A percentile compares a stretch with the other conserved stretches of the same genome.
These are phyloP conservation scores for Heliamphora pulchella DNA, from an alignment of 179 eudicot species.

Conservation along the genomic window DNA sequence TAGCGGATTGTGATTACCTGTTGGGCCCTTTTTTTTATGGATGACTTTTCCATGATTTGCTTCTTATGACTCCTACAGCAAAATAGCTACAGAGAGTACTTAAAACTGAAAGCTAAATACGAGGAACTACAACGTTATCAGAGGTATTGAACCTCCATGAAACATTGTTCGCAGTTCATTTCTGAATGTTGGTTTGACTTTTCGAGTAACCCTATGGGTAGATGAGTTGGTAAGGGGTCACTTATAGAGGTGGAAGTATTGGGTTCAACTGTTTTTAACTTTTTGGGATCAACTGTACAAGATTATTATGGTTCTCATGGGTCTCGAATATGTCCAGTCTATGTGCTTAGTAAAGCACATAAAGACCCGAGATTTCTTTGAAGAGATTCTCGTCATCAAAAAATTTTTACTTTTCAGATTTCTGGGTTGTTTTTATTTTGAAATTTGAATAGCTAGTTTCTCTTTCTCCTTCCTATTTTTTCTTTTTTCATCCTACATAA, in stretches of 20 bases:
- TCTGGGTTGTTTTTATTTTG: too few relatives aligned
- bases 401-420: too few relatives aligned
- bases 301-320: too few relatives aligned
- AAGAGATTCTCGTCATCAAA: too few relatives aligned
- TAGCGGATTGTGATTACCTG: not conserved
- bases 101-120: conserved; percentile 62
- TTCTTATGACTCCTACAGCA: conserved; percentile 24
- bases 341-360: too few relatives aligned
- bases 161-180: not conserved
- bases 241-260: too few relatives aligned
- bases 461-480: not conserved
- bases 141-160: conserved; percentile 33
- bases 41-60: not conserved
- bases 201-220: not conserved
- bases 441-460: too few relatives aligned
- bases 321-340: too few relatives aligned
- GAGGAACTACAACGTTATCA: conserved; percentile 79
- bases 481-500: not conserved
- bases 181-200: not conserved
- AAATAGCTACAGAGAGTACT: conserved; percentile 79
- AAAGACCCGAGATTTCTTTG: too few relatives aligned
- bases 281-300: too few relatives aligned
- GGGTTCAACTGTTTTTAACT: too few relatives aligned
- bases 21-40: not conserved
- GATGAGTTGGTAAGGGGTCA: too few relatives aligned